Evolutionary conservation across 1,139 yeast genomes (phyloP).

Genomic region (Hansenula lynferdii): DNA sequence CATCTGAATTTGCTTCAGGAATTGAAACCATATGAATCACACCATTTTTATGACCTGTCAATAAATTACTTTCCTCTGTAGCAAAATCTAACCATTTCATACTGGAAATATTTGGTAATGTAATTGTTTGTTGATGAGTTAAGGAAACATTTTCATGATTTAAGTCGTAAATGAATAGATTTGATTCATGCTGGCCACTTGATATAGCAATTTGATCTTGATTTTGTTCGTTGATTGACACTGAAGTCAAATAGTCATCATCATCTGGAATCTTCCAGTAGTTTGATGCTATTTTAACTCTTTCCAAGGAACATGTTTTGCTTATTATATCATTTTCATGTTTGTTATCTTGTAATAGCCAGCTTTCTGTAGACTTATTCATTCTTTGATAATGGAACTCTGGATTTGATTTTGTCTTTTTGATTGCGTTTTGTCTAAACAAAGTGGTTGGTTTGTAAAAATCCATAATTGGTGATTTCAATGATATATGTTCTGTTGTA

Average conservation of each 20-base stretch:
- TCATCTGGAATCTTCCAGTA: conserved; percentile 73
- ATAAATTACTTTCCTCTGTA: conserved; percentile 30
- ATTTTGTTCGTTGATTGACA: conserved; percentile 42
- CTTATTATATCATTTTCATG: conserved; percentile 18
- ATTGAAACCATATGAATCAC: conserved; percentile 61
- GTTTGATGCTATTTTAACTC: conserved; percentile 46
- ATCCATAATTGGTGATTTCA: conserved; percentile 10
- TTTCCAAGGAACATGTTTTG: conserved; percentile 39
- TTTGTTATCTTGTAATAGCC: conserved; percentile 14
- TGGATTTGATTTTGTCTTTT: conserved; percentile 11
- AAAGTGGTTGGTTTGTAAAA: conserved; percentile 18
- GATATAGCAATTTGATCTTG: conserved; percentile 57
- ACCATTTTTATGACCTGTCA: conserved; percentile 72
- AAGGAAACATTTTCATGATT: conserved; percentile 36
- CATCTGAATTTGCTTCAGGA: conserved; percentile 49
- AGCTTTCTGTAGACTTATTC: conserved; percentile 15
- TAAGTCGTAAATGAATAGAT: conserved; percentile 62
- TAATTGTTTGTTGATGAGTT: conserved; percentile 71
- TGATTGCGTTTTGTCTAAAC: conserved; percentile 22
- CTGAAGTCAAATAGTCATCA: conserved; percentile 50
- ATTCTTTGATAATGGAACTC: conserved; percentile 4
- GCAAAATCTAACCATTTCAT: conserved; percentile 53
- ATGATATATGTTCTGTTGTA: too few species aligned
- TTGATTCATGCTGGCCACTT: conserved; percentile 48
- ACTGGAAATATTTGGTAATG: conserved; percentile 63